These are phyloP conservation scores for Platanus orientalis DNA, from an alignment of 164 flowering plant species.

Conservation along the genomic window DNA sequence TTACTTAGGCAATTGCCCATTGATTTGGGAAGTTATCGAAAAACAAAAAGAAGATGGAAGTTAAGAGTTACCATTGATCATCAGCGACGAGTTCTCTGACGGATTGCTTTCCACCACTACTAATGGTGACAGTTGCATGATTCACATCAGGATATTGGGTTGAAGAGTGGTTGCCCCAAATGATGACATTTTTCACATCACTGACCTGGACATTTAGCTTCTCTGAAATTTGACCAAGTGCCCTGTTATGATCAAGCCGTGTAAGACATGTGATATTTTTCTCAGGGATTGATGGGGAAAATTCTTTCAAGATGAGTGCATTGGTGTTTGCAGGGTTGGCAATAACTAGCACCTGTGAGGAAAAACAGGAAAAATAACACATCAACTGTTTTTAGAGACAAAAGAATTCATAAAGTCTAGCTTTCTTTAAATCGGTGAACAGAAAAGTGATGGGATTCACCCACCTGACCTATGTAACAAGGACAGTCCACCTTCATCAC, in stretches of 20 bases:
- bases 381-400: too few species aligned
- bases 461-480: too few species aligned
- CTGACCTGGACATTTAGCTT: background rate
- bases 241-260: slow-evolving; percentile 1
- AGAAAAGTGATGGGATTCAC: too few species aligned
- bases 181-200: background rate
- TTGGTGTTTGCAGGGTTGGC: background rate
- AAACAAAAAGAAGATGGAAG: too few species aligned
- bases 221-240: background rate
- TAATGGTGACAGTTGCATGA: background rate
- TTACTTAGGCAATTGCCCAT: background rate
- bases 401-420: too few species aligned
- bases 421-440: too few species aligned
- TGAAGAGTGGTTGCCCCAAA: background rate
- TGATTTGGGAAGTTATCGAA: background rate
- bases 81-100: slow-evolving; percentile 77
- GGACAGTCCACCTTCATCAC: too few species aligned
- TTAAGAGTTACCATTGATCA: slow-evolving; percentile 76
- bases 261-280: background rate
- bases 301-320: background rate
- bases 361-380: too few species aligned
- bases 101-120: slow-evolving; percentile 61
- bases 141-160: background rate
- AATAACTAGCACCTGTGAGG: too few species aligned
- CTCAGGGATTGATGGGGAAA: background rate